Conservation (phyloP, 2,329 filamentous ascomycete species). For the Trichoderma endophyticum region DNA sequence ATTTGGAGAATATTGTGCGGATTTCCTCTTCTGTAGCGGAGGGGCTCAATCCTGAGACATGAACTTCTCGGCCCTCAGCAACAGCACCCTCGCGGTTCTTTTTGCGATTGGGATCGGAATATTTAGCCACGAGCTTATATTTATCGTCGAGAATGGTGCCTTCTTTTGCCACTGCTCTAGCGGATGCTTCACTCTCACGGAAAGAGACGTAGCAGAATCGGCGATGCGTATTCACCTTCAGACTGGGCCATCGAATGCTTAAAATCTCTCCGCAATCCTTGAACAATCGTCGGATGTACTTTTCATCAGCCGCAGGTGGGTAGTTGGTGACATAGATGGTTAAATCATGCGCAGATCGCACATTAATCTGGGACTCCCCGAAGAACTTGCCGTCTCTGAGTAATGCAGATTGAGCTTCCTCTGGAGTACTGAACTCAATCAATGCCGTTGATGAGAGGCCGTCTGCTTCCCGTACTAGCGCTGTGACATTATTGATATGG, state of each 20-base stretch:
- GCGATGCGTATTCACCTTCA: constrained; percentile 83
- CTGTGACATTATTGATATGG: constrained; percentile 71
- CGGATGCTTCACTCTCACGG: constrained; percentile 62
- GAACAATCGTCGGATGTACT: constrained; percentile 66
- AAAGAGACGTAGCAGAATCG: constrained; percentile 98
- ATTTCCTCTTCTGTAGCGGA: constrained; percentile 65
- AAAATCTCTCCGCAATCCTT: constrained; percentile 75
- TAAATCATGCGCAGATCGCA: constrained; percentile 70
- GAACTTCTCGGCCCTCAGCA: constrained; percentile 84
- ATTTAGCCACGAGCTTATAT: constrained; percentile 70
- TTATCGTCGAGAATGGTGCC: constrained; percentile 65
- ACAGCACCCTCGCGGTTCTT: constrained; percentile 76
- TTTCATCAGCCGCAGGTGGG: constrained; percentile 70
- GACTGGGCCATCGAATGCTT: constrained; percentile 82
- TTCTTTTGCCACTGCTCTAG: constrained; percentile 69
- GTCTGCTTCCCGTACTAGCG: constrained; percentile 58
- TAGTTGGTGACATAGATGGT: constrained; percentile 93
- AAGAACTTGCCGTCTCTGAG: constrained; percentile 79
- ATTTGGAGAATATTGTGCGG: constrained; percentile 66
- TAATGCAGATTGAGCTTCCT: constrained; percentile 78
- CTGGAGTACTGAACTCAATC: constrained; percentile 78
- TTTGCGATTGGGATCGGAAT: constrained; percentile 77
- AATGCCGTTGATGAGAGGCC: constrained; percentile 65
- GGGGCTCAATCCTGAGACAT: constrained; percentile 67
- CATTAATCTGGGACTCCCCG: constrained; percentile 67